phyloP scores from a whole-genome alignment of 2,329 filamentous ascomycete species.

The Aspergillus ochraceus region DNA sequence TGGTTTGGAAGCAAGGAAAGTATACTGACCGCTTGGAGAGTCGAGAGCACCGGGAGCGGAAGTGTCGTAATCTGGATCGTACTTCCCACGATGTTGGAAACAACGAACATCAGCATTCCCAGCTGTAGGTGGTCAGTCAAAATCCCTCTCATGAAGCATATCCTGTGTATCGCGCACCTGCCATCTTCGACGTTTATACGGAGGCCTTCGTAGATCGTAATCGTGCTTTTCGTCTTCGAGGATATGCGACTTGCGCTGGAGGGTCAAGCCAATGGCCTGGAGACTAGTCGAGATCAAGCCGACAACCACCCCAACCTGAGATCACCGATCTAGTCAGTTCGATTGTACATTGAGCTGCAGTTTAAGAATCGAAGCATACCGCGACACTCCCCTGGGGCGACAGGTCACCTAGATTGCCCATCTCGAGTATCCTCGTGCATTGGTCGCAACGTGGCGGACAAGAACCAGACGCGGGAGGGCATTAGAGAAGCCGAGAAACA shows the following conservation, averaged over 20 bases:
- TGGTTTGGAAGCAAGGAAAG: background rate
- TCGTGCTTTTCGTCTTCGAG: conserved; percentile 90
- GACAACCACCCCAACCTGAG: conserved; percentile 85
- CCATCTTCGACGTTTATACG: conserved; percentile 89
- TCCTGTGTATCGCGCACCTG: conserved; percentile 53
- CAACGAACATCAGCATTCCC: conserved; percentile 95
- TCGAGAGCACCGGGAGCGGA: conserved; percentile 89
- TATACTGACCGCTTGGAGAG: conserved; percentile 71
- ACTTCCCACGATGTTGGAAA: conserved; percentile 91
- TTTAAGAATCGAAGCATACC: conserved; percentile 50
- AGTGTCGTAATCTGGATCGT: conserved; percentile 97
- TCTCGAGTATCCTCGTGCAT: conserved; percentile 46
- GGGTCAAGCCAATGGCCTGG: conserved; percentile 89
- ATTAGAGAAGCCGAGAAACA: conserved; percentile 13
- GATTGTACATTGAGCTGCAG: background rate
- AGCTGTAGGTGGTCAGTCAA: conserved; percentile 44
- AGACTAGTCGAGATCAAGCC: conserved; percentile 91
- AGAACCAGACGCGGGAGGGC: conserved; percentile 10
- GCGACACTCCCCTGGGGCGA: conserved; percentile 76
- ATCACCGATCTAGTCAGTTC: conserved; percentile 17
- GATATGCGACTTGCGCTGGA: conserved; percentile 97
- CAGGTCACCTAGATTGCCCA: conserved; percentile 73
- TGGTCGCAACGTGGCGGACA: conserved; percentile 22
- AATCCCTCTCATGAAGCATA: conserved; percentile 14
- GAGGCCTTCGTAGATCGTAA: conserved; percentile 76